Conservation (phyloP, 306 rosid genomes). For the Prunus campanulata region DNA sequence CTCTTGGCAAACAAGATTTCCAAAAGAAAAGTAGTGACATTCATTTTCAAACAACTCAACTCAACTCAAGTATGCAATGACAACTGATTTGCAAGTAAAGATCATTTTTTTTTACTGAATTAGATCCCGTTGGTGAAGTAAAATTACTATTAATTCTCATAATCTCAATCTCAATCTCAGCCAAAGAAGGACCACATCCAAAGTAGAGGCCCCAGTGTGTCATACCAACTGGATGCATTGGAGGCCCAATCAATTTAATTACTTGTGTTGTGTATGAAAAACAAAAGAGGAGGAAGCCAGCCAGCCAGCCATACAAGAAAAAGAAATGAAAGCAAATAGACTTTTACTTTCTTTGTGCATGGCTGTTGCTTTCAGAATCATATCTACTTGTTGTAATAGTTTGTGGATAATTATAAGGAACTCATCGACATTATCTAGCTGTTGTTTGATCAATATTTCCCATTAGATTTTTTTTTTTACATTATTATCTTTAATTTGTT, state of each 20-base stretch:
- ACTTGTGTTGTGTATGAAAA: background rate
- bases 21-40: background rate
- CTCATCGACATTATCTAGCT: no score
- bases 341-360: background rate
- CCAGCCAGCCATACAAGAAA: no score
- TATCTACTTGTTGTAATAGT: background rate
- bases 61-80: no score
- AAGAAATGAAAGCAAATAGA: background rate
- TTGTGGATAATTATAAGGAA: background rate
- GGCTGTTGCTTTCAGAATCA: background rate
- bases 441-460: background rate
- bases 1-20: background rate
- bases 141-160: no score
- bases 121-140: no score
- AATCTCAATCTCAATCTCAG: no score
- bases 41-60: no score
- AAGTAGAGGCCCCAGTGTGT: background rate
- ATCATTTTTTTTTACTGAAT: no score
- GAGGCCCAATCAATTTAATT: background rate
- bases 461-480: background rate
- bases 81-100: no score
- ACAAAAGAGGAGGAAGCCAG: constrained; percentile 1
- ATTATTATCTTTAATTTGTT: background rate
- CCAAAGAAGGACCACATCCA: background rate
- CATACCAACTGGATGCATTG: no score